Base-by-base conservation (phyloP, 352 stramenopile genomes). In the Phytophthora pluvialis region DNA sequence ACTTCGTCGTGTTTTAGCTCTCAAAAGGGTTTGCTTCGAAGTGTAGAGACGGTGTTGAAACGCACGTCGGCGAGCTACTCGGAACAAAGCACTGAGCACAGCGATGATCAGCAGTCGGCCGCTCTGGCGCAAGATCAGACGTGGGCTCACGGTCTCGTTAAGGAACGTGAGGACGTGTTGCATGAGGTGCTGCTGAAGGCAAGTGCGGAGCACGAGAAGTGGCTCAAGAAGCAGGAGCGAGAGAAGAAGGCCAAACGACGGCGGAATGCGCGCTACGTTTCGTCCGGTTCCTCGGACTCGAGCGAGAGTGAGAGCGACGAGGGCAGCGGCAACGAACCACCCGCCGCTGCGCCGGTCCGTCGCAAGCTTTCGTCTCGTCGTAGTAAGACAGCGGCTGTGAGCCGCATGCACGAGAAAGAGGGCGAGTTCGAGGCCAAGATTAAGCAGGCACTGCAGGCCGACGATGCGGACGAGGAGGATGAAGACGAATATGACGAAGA, bases 351-450 rank as follows among this genome's bases (percentile, higher is more conserved):
- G 6, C 57, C 60, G 1, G 18, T 47, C 25, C 75, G 72, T 0
- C 81, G 80, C 10, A 67, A 84, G 25, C 35, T 77, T 7, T 83
- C 75, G 6, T 75, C 79, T 35, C 79, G 81, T 32, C 74, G 84
- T 33, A 89, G 79, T 54, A 90, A 85, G 52, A 77, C 73, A 7
- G 70, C 80, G 2, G 81, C 81, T 10, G 75, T 85, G 33, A 82
- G 72, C 58, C 79, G 81, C 10, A 91, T 91, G 76, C 78, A 83
- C 25, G 59, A 75, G 25, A 78, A 86, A 49, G 70, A 86, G 45
- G 70, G 73, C 15, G 78, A 87, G 16, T 83, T 85, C 39, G 75
- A 88, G 16, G 79, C 79, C 1, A 78, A 78, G 31, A 81, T 88
- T 49, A 82, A 89, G 49, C 70, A 78, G 33, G 82, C 80, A 4